phyloP scores from a whole-genome alignment of 2,329 filamentous ascomycete genomes.

The Aspergillus aculeatus region DNA sequence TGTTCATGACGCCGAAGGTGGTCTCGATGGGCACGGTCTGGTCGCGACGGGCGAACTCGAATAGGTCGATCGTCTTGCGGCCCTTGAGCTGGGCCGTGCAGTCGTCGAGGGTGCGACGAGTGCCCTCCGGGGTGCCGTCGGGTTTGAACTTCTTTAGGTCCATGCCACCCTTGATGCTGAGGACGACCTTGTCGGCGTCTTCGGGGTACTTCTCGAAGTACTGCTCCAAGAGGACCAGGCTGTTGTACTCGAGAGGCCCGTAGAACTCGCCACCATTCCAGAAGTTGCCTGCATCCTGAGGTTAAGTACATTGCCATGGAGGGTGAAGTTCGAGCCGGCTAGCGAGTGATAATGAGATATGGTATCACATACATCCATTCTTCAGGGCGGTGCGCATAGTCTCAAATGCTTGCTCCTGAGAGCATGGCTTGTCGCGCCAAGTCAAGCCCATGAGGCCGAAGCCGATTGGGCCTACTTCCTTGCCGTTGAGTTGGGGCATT shows the following conservation, averaged over 20 bases:
- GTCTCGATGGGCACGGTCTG: not conserved
- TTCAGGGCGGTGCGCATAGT: constrained; percentile 56
- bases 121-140: not conserved
- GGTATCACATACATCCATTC: constrained; percentile 25
- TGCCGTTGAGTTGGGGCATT: not conserved
- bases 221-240: constrained; percentile 57
- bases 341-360: not conserved
- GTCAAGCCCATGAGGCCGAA: constrained; percentile 25
- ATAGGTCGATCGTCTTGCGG: constrained; percentile 2
- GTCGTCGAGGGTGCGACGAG: not conserved
- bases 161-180: constrained; percentile 62
- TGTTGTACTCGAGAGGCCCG: constrained; percentile 58
- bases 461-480: not conserved
- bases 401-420: constrained; percentile 43
- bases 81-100: not conserved
- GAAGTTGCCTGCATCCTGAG: constrained; percentile 38
- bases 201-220: constrained; percentile 66
- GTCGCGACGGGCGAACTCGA: not conserved
- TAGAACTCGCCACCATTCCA: constrained; percentile 69
- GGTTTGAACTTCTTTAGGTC: constrained; percentile 18
- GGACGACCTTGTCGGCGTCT: constrained; percentile 60
- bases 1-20: not conserved
- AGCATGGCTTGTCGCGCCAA: constrained; percentile 31
- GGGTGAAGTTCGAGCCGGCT: not conserved
- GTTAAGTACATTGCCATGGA: not conserved